phyloP scores from a whole-genome alignment of 139 green algal species.

The Coelastrella sp. region DNA sequence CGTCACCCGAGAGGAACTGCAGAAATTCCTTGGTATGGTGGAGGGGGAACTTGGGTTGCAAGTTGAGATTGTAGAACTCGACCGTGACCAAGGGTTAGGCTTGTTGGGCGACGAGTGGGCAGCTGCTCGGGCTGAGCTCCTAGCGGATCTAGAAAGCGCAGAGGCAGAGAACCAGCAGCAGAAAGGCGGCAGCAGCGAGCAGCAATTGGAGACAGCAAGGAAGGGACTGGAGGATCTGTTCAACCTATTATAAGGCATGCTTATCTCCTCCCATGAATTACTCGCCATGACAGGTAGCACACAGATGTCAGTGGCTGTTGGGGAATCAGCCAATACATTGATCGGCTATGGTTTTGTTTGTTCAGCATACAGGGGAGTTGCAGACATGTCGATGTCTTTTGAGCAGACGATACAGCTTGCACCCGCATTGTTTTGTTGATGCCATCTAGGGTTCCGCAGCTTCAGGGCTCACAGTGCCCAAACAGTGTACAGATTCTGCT shows the following conservation, averaged over 20 bases:
- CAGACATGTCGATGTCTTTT: too few species aligned
- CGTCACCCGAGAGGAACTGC: conserved; percentile 61
- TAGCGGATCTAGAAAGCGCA: background rate
- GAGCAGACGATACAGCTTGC: too few species aligned
- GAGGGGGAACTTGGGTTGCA: conserved; percentile 59
- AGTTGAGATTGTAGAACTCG: conserved; percentile 44
- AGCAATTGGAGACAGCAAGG: conserved; percentile 62
- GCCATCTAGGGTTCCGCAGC: too few species aligned
- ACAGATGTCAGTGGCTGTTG: too few species aligned
- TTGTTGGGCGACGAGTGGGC: conserved; percentile 26
- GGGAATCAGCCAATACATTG: too few species aligned
- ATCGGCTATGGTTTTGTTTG: too few species aligned
- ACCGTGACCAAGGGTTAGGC: conserved; percentile 12
- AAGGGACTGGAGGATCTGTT: conserved; percentile 79
- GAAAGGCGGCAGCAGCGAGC: conserved; percentile 36
- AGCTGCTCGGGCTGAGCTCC: conserved; percentile 15
- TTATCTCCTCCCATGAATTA: too few species aligned
- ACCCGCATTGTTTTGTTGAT: too few species aligned
- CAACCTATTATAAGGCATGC: conserved; percentile 71
- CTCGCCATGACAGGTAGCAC: too few species aligned
- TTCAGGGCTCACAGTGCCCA: too few species aligned
- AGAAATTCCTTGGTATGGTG: conserved; percentile 59
- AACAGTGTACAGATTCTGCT: too few species aligned
- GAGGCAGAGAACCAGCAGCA: conserved; percentile 1
- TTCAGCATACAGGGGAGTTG: too few species aligned